phyloP scores from a whole-genome alignment of 768 basidiomycete species.

The Mycena vulgaris region DNA sequence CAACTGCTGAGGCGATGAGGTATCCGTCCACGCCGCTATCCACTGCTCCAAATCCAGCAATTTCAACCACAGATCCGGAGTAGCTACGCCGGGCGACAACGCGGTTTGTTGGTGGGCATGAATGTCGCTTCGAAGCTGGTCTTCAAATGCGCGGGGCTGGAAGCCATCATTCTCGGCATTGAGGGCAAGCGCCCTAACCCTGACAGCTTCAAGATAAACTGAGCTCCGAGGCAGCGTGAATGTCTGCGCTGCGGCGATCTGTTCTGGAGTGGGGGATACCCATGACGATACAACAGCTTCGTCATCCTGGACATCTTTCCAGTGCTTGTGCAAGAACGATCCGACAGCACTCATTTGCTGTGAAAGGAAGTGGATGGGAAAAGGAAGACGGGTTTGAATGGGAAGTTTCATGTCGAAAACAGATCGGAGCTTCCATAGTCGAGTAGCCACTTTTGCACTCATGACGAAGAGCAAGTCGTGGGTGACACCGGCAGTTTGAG shows the following conservation, averaged over 20 bases:
- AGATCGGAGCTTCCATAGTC: conserved; percentile 56
- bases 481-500: neutral
- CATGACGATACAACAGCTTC: neutral
- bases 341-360: conserved; percentile 34
- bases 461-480: conserved; percentile 55
- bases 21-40: neutral
- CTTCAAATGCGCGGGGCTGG: neutral
- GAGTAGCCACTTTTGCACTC: conserved; percentile 54
- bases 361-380: conserved; percentile 32
- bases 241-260: conserved; percentile 3
- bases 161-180: neutral
- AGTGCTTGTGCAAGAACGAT: neutral
- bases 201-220: neutral
- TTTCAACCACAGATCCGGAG: conserved; percentile 4
- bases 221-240: conserved; percentile 19
- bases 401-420: conserved; percentile 7
- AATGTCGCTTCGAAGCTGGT: neutral
- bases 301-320: neutral
- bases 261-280: neutral
- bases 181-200: neutral
- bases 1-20: neutral
- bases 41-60: conserved; percentile 3
- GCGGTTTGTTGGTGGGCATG: neutral
- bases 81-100: neutral
- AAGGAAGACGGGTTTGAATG: neutral